These are phyloP conservation scores for Apophysomyces elegans DNA, from an alignment of 371 early-diverging fungal genomes.

Conservation along the genomic window DNA sequence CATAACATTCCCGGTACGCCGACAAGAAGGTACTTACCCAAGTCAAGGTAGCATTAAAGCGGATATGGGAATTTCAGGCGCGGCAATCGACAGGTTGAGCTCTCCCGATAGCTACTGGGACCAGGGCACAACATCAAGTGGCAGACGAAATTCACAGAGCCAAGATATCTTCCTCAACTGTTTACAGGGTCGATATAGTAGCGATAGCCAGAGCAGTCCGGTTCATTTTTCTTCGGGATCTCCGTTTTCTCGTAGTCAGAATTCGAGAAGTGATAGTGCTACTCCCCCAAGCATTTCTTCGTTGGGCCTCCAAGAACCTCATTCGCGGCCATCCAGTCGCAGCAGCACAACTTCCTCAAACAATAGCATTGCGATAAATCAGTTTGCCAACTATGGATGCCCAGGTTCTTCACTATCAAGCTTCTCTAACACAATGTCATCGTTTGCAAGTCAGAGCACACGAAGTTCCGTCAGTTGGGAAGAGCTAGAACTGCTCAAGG, in stretches of 20 bases:
- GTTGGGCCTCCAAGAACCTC: background rate
- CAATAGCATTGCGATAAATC: constrained; percentile 19
- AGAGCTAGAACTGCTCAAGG: constrained; percentile 30
- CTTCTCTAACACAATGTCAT: constrained; percentile 20
- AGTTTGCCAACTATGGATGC: background rate
- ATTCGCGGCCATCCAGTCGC: constrained; percentile 27
- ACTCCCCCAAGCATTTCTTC: background rate
- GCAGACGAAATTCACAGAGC: background rate
- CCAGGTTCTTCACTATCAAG: constrained; percentile 15
- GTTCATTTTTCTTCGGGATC: background rate
- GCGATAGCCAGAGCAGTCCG: background rate
- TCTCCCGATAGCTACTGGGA: background rate
- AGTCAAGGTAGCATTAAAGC: background rate
- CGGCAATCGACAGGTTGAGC: background rate
- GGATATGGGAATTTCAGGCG: background rate
- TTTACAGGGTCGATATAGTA: background rate
- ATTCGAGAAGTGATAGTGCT: background rate
- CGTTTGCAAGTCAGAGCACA: constrained; percentile 31
- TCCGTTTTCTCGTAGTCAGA: background rate
- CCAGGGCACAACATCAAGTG: background rate
- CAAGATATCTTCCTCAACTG: background rate
- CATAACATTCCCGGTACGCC: background rate
- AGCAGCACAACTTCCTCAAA: constrained; percentile 30
- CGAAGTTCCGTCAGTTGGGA: constrained; percentile 37
- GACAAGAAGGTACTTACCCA: background rate